Evolutionary conservation across 1,284 basidiomycete genomes (phyloP).

Genomic region (Leccinum cinnamomeum): DNA sequence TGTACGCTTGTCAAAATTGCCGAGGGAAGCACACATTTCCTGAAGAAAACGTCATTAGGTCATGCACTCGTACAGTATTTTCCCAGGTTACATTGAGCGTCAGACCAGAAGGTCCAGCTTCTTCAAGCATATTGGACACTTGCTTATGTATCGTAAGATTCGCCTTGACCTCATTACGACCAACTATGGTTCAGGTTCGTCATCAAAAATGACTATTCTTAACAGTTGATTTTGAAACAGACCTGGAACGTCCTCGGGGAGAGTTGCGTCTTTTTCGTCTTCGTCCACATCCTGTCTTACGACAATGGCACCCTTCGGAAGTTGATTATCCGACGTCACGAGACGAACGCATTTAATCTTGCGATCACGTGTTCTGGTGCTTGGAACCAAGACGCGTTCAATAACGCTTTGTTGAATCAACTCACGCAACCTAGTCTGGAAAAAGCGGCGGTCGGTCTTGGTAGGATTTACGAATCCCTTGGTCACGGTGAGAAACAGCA

Average conservation of each 20-base stretch:
- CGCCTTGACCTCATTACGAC: constrained; percentile 45
- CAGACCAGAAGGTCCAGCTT: constrained; percentile 63
- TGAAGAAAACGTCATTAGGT: constrained; percentile 34
- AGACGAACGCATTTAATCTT: constrained; percentile 64
- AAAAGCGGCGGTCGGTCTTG: constrained; percentile 73
- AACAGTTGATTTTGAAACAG: constrained; percentile 2
- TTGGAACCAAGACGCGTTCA: constrained; percentile 69
- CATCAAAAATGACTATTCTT: neutral
- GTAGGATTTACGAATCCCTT: constrained; percentile 74
- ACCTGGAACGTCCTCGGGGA: constrained; percentile 23
- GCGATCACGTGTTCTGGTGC: constrained; percentile 44
- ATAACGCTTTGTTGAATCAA: constrained; percentile 68
- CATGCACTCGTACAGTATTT: constrained; percentile 6
- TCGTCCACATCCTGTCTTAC: constrained; percentile 40
- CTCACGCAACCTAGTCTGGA: constrained; percentile 67
- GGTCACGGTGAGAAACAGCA: constrained; percentile 8
- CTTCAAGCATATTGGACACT: constrained; percentile 66
- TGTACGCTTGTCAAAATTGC: constrained; percentile 74
- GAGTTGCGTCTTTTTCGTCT: constrained; percentile 40
- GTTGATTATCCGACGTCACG: constrained; percentile 38
- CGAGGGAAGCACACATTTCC: constrained; percentile 66
- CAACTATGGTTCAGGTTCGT: constrained; percentile 17
- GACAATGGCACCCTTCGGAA: constrained; percentile 38
- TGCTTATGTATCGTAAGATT: constrained; percentile 74
- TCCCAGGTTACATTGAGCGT: constrained; percentile 59